Evolutionary conservation across 2,329 filamentous ascomycete species (phyloP).

Genomic region (Cadophora sp.): DNA sequence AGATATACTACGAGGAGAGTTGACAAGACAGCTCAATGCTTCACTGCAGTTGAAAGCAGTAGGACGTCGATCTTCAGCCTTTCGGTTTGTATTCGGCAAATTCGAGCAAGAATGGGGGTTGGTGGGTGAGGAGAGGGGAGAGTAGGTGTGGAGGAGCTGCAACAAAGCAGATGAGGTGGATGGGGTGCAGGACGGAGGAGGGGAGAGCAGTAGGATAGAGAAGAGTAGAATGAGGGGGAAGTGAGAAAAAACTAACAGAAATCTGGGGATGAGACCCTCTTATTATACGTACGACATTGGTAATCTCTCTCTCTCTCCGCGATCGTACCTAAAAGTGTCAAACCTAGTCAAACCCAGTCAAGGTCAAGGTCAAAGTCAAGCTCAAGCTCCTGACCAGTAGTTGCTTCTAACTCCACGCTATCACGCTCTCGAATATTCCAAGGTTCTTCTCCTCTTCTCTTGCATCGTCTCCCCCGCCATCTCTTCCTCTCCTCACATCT

Average conservation of each 20-base stretch:
- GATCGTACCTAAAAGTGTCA: background rate
- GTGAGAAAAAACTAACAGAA: slow-evolving; percentile 1
- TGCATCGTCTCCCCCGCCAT: background rate
- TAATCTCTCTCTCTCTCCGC: background rate
- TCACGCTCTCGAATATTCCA: background rate
- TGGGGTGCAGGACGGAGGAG: background rate
- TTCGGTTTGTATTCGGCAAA: background rate
- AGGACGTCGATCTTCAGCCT: background rate
- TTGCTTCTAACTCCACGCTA: no score
- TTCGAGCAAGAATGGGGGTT: background rate
- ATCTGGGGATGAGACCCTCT: slow-evolving; percentile 3
- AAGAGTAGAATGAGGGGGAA: background rate
- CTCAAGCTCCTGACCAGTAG: no score
- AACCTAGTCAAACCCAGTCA: background rate
- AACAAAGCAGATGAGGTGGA: background rate
- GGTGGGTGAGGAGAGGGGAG: background rate
- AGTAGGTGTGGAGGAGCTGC: background rate
- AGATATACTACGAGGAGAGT: background rate
- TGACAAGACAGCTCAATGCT: background rate
- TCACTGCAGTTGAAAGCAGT: background rate
- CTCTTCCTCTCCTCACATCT: background rate
- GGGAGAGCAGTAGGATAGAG: background rate
- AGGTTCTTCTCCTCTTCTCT: background rate
- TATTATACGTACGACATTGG: background rate
- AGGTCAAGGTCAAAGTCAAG: no score